These are phyloP conservation scores for Alternaria ethzedia DNA, from an alignment of 2,329 filamentous ascomycete genomes.

Conservation along the genomic window DNA sequence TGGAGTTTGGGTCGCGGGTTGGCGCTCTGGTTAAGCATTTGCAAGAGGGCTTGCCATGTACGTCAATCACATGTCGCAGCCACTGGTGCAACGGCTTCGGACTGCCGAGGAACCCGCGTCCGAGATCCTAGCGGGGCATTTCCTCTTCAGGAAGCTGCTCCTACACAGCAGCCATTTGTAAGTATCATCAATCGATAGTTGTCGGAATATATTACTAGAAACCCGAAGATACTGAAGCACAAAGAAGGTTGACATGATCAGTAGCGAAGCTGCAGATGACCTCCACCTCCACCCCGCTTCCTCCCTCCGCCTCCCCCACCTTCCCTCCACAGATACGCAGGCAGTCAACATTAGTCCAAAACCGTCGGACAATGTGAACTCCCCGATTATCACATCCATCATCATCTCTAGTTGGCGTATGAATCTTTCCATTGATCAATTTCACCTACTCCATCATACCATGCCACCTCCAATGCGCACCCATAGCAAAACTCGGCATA, in stretches of 20 bases:
- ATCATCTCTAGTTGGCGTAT: too few species aligned
- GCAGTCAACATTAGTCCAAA: too few species aligned
- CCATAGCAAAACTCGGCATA: slow-evolving; percentile 65
- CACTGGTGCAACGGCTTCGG: not conserved
- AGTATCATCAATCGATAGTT: too few species aligned
- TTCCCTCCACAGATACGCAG: too few species aligned
- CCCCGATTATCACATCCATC: too few species aligned
- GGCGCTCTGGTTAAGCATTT: slow-evolving; percentile 4
- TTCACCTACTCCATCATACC: slow-evolving; percentile 39
- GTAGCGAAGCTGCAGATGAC: too few species aligned
- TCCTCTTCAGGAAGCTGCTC: not conserved
- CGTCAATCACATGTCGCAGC: slow-evolving; percentile 13
- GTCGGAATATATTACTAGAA: too few species aligned
- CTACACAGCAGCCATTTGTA: not conserved
- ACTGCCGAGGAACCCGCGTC: slow-evolving; percentile 5
- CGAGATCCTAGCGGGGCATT: not conserved
- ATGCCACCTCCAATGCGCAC: slow-evolving; percentile 64
- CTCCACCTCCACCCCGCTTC: not conserved
- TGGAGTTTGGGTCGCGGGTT: not conserved
- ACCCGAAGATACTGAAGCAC: too few species aligned
- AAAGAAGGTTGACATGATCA: too few species aligned
- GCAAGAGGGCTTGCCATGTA: slow-evolving; percentile 2
- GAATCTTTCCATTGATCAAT: too few species aligned
- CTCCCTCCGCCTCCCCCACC: too few species aligned
- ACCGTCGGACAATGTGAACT: too few species aligned